Base-by-base conservation (phyloP, 768 basidiomycete species). In the Lactifluus hygrophoroides region DNA sequence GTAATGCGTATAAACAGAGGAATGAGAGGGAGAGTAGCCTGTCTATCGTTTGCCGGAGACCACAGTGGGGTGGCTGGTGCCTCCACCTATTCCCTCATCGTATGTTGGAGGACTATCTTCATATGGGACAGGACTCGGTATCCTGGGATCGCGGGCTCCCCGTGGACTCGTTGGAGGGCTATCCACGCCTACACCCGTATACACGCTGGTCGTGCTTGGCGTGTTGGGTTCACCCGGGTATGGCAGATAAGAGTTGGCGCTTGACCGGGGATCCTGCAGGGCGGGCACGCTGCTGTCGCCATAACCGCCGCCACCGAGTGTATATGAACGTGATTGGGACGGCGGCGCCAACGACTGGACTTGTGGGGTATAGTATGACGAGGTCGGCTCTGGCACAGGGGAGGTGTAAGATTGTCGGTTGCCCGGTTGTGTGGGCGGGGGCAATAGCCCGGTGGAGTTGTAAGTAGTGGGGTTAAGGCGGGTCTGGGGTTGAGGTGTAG, bases 81-180 rank as follows among this genome's bases (percentile, higher is more conserved):
- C 53, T 1, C 10, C 7, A 3, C 34, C 25, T 13, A n/a, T 67
- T 19, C 79, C 80, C 16, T 74, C 73, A 27, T 89, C 86, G 66
- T 90, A 90, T 51, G 71, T 74, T 28, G 88, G 87, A 14, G 88
- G 88, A 35, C 72, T 75, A 17, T 88, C 87, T 16, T 79, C 71
- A 48, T 76, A 75, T 32, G 58, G 46, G 44, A 60, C 62, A 14
- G 59, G 57, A 25, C 46, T 51, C 19, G 30, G 47, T 3, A 27
- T 38, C 43, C 57, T 51, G 9, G 5, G 57, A 44, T 40, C 38
- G 19, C 47, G 61, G 42, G 54, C 34, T 2, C 44, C 53, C 38
- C 40, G 37, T 25, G 53, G 53, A n/a, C 49, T 43, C 32, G 38
- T 27, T 21, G 43, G 58, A 34, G n/a, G n/a, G n/a, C n/a, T n/a